phyloP scores from a whole-genome alignment of 192 early-diverging fungal genomes.

The Coemansia furcata region DNA sequence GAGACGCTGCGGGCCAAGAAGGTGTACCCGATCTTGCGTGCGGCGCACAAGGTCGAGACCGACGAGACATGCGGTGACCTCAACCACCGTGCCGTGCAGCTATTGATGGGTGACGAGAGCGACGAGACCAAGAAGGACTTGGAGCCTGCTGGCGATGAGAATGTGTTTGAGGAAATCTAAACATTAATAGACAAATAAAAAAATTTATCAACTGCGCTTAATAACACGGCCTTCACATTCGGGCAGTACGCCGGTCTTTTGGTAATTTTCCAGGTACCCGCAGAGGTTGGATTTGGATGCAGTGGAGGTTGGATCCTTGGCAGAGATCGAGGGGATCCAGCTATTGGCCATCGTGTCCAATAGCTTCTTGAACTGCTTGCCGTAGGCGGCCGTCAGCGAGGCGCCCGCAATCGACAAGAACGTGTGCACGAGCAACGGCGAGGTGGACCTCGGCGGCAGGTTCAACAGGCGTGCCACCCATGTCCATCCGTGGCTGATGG shows the following conservation, averaged over 20 bases:
- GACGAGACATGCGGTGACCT: constrained; percentile 69
- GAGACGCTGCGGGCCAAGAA: constrained; percentile 75
- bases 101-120: constrained; percentile 80
- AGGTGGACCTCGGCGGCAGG: constrained; percentile 29
- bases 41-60: constrained; percentile 73
- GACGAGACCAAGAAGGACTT: constrained; percentile 42
- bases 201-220: constrained; percentile 2
- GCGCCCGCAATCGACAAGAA: constrained; percentile 44
- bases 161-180: constrained; percentile 39
- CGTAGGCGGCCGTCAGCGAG: constrained; percentile 31
- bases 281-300: constrained; percentile 64
- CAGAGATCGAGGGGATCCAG: constrained; percentile 69
- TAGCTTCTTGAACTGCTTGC: constrained; percentile 29
- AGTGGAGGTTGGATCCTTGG: constrained; percentile 62
- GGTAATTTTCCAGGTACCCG: constrained; percentile 73
- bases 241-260: constrained; percentile 71
- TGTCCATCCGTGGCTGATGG: constrained; percentile 29
- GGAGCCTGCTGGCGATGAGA: constrained; percentile 9
- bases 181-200: background rate
- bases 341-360: constrained; percentile 58
- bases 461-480: constrained; percentile 50
- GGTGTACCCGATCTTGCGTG: constrained; percentile 84
- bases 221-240: constrained; percentile 71
- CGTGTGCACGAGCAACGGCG: constrained; percentile 39
- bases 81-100: constrained; percentile 77